These are phyloP conservation scores for Fonsecaea nubica DNA, from an alignment of 2,329 filamentous ascomycete species.

Conservation along the genomic window DNA sequence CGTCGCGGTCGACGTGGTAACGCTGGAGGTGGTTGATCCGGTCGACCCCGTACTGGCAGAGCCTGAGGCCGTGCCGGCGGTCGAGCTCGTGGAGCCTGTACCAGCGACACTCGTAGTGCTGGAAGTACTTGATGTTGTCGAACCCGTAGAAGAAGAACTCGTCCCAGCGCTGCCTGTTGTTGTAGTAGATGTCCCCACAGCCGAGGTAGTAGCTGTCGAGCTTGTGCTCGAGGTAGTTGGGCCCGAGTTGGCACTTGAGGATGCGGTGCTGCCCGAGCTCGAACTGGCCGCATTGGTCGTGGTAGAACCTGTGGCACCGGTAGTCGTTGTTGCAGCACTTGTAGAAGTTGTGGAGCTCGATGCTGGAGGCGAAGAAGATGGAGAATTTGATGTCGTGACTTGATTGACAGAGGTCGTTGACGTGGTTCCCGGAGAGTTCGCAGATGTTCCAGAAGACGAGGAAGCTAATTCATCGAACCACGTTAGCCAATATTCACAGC, in stretches of 20 bases:
- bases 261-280: conserved; percentile 2
- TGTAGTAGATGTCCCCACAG: background rate
- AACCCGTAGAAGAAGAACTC: background rate
- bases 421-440: conserved; percentile 2
- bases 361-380: conserved; percentile 4
- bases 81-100: conserved; percentile 4
- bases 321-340: conserved; percentile 10
- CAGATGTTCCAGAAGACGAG: background rate
- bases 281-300: background rate
- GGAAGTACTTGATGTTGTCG: background rate
- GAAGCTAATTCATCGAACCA: conserved; percentile 1
- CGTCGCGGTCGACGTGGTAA: conserved; percentile 10
- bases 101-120: background rate
- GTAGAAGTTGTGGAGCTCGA: conserved; percentile 8
- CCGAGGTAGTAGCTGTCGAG: background rate
- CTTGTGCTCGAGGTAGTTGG: conserved; percentile 8
- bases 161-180: background rate
- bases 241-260: background rate
- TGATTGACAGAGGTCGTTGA: background rate
- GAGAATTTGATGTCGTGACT: background rate
- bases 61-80: conserved; percentile 7
- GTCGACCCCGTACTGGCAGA: conserved; percentile 1
- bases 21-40: background rate
- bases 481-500: background rate
- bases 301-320: background rate